phyloP scores from a whole-genome alignment of 2,329 filamentous ascomycete genomes.

The Dactylonectria macrodidyma region DNA sequence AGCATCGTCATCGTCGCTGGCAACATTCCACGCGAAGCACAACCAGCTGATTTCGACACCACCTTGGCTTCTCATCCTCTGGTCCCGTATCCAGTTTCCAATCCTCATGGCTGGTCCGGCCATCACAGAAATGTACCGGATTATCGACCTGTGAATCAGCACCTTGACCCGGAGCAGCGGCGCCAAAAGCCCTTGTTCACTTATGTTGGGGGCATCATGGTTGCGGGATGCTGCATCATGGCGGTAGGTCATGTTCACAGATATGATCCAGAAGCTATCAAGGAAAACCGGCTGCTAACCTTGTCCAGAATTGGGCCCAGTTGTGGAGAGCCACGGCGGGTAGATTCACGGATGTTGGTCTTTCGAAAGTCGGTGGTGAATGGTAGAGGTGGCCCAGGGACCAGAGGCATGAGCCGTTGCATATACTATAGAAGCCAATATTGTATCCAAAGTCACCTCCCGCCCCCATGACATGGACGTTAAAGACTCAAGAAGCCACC shows the following conservation, averaged over 20 bases:
- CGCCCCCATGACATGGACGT: too few relatives aligned
- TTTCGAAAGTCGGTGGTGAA: constrained; percentile 9
- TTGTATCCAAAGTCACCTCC: too few relatives aligned
- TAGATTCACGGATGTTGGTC: constrained; percentile 5
- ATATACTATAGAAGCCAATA: too few relatives aligned
- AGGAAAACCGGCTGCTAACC: too few relatives aligned
- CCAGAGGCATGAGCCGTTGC: too few relatives aligned
- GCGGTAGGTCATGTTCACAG: not conserved
- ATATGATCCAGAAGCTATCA: too few relatives aligned
- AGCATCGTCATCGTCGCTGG: constrained; percentile 1
- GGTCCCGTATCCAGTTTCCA: constrained; percentile 2
- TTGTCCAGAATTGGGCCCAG: not conserved
- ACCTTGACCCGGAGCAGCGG: not conserved
- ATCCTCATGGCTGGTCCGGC: constrained; percentile 5
- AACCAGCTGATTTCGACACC: constrained; percentile 1
- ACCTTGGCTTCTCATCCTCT: constrained; percentile 5
- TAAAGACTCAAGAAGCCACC: too few relatives aligned
- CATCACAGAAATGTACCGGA: not conserved
- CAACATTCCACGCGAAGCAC: not conserved
- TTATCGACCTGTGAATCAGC: constrained; percentile 8
- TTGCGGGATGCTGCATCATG: constrained; percentile 2
- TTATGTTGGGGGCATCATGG: constrained; percentile 5
- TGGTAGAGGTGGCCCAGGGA: not conserved
- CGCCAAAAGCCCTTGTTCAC: constrained; percentile 1
- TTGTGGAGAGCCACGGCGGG: not conserved